Evolutionary conservation across 164 flowering plant species (phyloP).

Genomic region (Vitis vinifera): ASM3070453v1 NC_081805.1:11797501-11798000

Average conservation of each 20-base stretch:
- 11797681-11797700: conserved; percentile 19
- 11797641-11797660: conserved; percentile 23
- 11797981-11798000: conserved; percentile 24
- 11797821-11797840: conserved; percentile 1
- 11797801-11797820: conserved; percentile 20
- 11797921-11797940: conserved; percentile 28
- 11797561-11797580: conserved; percentile 15
- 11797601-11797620: conserved; percentile 29
- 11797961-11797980: conserved; percentile 26
- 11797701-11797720: conserved; percentile 20
- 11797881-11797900: conserved; percentile 23
- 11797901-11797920: conserved; percentile 17
- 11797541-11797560: conserved; percentile 34
- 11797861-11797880: conserved; percentile 17
- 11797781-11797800: conserved; percentile 27
- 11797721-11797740: conserved; percentile 20
- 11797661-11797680: conserved; percentile 5
- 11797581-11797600: conserved; percentile 21
- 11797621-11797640: conserved; percentile 26
- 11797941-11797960: conserved; percentile 21
- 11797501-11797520: conserved; percentile 24
- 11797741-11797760: conserved; percentile 20
- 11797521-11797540: conserved; percentile 29
- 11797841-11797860: neutral
- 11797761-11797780: conserved; percentile 38